phyloP scores from a whole-genome alignment of 2,329 filamentous ascomycete genomes.

The Penicillium sp. region DNA sequence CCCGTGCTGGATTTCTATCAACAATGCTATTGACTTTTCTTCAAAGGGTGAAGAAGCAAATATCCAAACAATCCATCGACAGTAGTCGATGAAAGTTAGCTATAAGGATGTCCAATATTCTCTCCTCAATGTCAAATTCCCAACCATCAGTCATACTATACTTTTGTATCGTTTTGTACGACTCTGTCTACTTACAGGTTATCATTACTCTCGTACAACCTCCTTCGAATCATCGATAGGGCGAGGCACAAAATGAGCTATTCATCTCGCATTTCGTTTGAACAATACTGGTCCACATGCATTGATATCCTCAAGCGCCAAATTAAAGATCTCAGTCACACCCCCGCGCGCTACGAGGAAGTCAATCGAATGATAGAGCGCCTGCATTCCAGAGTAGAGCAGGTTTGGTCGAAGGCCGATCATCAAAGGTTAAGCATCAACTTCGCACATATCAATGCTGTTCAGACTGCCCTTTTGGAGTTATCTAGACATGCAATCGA shows the following conservation, averaged over 20 bases:
- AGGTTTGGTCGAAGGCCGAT: neutral
- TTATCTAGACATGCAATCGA: neutral
- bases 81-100: too few species aligned
- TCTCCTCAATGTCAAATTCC: too few species aligned
- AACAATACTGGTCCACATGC: neutral
- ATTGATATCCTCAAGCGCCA: neutral
- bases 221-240: too few species aligned
- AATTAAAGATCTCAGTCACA: neutral
- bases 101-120: too few species aligned
- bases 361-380: neutral
- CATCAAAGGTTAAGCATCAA: neutral
- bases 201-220: too few species aligned
- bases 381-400: neutral
- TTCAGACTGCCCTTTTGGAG: neutral
- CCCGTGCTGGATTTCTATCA: neutral
- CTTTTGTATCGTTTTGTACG: too few species aligned
- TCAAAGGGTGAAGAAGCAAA: neutral
- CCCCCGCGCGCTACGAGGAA: neutral
- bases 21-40: neutral
- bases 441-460: neutral
- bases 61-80: too few species aligned
- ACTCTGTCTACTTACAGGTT: too few species aligned
- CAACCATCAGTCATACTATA: too few species aligned
- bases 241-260: neutral
- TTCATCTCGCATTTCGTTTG: neutral